phyloP scores from a whole-genome alignment of 2,329 filamentous ascomycete genomes.

The Rhynchosporium graminicola region DNA sequence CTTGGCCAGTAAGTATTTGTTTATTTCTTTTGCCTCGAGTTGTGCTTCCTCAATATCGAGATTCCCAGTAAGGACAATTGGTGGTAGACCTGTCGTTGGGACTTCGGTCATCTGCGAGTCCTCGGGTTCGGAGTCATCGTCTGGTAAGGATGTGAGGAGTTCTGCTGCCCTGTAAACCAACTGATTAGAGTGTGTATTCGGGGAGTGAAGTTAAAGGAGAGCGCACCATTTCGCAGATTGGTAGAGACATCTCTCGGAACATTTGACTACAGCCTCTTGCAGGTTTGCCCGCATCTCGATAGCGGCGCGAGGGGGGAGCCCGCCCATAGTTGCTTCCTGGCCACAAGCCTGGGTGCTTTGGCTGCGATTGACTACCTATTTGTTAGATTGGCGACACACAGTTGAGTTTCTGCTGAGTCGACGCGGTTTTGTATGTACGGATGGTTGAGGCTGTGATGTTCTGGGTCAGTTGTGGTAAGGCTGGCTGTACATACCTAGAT shows the following conservation, averaged over 20 bases:
- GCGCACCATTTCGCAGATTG: conserved; percentile 91
- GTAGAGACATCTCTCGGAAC: conserved; percentile 92
- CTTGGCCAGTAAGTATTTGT: conserved; percentile 87
- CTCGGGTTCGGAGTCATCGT: conserved; percentile 55
- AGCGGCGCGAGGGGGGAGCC: conserved; percentile 47
- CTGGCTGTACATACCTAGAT: too few species aligned
- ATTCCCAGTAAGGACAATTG: conserved; percentile 55
- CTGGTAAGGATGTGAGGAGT: conserved; percentile 78
- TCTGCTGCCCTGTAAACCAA: conserved; percentile 76
- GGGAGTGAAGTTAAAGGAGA: conserved; percentile 1
- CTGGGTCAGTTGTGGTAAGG: not conserved
- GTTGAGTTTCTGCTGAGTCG: too few species aligned
- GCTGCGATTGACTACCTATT: not conserved
- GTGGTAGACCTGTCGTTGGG: conserved; percentile 51
- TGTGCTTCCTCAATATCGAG: conserved; percentile 70
- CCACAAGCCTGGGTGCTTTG: not conserved
- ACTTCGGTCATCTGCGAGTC: conserved; percentile 60
- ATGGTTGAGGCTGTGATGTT: not conserved
- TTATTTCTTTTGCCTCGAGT: conserved; percentile 76
- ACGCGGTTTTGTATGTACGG: too few species aligned
- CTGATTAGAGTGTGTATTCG: conserved; percentile 24
- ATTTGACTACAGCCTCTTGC: conserved; percentile 84
- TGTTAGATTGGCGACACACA: not conserved
- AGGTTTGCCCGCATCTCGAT: conserved; percentile 62
- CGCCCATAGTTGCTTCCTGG: not conserved